Evolutionary conservation across 1,284 basidiomycete species (phyloP), one percentile per base, ranked within the genome.

Genomic region (Fomitopsis pinicola): DNA sequence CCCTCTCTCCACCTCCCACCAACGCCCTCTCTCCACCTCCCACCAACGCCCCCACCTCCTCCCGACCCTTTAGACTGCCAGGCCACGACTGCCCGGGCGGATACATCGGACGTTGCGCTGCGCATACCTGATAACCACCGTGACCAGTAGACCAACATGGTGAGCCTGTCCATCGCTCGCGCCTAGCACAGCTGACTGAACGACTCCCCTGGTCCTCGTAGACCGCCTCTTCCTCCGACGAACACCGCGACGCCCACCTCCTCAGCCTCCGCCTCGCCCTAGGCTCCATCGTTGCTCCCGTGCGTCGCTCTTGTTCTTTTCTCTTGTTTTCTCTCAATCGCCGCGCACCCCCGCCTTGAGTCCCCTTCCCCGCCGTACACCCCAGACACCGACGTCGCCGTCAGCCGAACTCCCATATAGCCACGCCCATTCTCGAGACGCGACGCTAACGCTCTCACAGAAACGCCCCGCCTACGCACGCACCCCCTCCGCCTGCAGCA

Each of bases 271-370:
- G 72, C 35, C 64, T 72, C 30, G 70, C 70, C 8, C 63, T 73
- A 36, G 72, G 72, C 28, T 69, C 69, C 54, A 72, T 73, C 46
- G 68, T 73, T 53, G 68, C 72, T 15, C 72, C 72, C 59, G 72
- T 73, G 65, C 70, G 72, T 68, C 54, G 28, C 44, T 26, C 45
- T 53, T 45, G 19, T 14, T 33, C 40, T n/a, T 42, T 42, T 50
- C 46, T 33, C n/a, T 12, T 17, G n/a, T 30, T 56, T 22, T n/a
- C 38, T 33, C 15, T 15, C 48, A 53, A 28, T 28, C 48, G 19
- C 42, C 57, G 46, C 48, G 58, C 38, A 22, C 12, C 38, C 44
- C 45, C 26, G 35, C 44, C 42, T 38, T 22, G 52, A 22, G 22
- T 22, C 22, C 48, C 45, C 46, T 12, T 19, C 14, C 22, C 22